Evolutionary conservation across 2,329 filamentous ascomycete genomes (phyloP).

Genomic region (Chalaropsis thielavioides): DNA sequence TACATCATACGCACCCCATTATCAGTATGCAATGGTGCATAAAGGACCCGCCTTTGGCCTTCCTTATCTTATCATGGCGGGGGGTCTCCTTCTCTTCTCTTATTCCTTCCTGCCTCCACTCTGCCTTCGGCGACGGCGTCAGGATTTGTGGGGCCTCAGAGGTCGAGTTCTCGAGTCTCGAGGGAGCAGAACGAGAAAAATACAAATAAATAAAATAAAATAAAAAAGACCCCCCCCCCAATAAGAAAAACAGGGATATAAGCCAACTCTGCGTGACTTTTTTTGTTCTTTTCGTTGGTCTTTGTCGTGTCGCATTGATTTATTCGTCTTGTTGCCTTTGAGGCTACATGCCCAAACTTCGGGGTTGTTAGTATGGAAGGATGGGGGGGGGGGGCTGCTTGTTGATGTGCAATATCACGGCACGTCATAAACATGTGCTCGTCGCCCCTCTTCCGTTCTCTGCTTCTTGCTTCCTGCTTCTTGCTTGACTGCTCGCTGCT

Average conservation of each 20-base stretch:
- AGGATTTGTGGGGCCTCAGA: slow-evolving; percentile 8
- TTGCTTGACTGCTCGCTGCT: not conserved
- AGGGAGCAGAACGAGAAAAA: not conserved
- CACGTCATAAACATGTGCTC: not conserved
- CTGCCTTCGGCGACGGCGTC: slow-evolving; percentile 10
- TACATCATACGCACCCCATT: not conserved
- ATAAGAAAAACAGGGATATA: not conserved
- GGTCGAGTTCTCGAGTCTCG: slow-evolving; percentile 5
- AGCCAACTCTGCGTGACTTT: not conserved
- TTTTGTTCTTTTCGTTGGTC: not conserved
- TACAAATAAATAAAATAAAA: not conserved
- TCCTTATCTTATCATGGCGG: not conserved
- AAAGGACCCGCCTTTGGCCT: not conserved
- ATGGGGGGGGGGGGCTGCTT: too few species aligned
- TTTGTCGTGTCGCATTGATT: not conserved
- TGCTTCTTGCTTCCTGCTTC: not conserved
- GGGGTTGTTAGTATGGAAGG: not conserved
- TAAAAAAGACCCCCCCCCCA: too few species aligned
- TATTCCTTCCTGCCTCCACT: not conserved
- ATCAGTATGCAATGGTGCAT: not conserved
- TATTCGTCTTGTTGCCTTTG: not conserved
- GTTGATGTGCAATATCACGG: not conserved
- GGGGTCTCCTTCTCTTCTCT: not conserved
- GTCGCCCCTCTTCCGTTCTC: not conserved
- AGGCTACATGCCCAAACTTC: not conserved